These are phyloP conservation scores for Cryptococcus sp. DNA, from an alignment of 1,284 basidiomycete genomes.

Conservation along the genomic window DNA sequence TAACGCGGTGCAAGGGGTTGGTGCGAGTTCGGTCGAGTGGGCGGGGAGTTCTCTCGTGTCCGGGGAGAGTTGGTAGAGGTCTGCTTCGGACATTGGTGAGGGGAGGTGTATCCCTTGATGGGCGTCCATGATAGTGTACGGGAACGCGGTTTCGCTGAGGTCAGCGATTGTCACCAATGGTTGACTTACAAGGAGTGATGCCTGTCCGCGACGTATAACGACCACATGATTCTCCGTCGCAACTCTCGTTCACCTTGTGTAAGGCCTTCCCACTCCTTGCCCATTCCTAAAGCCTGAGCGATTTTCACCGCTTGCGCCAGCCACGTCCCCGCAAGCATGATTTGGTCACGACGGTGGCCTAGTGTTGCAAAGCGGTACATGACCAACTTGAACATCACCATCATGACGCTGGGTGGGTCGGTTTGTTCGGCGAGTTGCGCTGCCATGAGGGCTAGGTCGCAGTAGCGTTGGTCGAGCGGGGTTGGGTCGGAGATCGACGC, in stretches of 20 bases:
- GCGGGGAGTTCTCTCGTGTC: conserved; percentile 34
- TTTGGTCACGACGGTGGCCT: conserved; percentile 29
- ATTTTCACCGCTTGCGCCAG: conserved; percentile 46
- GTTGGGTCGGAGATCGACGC: conserved; percentile 32
- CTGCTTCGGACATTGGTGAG: conserved; percentile 43
- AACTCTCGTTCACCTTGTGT: conserved; percentile 45
- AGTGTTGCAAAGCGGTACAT: conserved; percentile 41
- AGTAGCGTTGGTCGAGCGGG: conserved; percentile 46
- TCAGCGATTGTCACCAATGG: neutral
- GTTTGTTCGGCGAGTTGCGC: conserved; percentile 40
- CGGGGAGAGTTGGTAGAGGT: conserved; percentile 38
- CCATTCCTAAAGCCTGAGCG: conserved; percentile 45
- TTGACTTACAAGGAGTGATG: conserved; percentile 40
- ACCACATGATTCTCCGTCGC: conserved; percentile 46
- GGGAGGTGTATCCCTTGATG: conserved; percentile 46
- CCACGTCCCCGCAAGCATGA: conserved; percentile 35
- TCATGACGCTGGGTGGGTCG: conserved; percentile 43
- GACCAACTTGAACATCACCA: conserved; percentile 46
- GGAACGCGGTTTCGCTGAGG: conserved; percentile 40
- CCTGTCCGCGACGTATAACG: conserved; percentile 45
- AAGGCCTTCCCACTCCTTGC: conserved; percentile 47
- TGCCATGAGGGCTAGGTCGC: conserved; percentile 41
- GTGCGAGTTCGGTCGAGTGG: conserved; percentile 36
- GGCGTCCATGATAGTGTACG: conserved; percentile 47
- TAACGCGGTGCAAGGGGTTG: conserved; percentile 41